Base-by-base conservation (phyloP, 495 filamentous ascomycete species). In the Ascobolus immersus region DNA sequence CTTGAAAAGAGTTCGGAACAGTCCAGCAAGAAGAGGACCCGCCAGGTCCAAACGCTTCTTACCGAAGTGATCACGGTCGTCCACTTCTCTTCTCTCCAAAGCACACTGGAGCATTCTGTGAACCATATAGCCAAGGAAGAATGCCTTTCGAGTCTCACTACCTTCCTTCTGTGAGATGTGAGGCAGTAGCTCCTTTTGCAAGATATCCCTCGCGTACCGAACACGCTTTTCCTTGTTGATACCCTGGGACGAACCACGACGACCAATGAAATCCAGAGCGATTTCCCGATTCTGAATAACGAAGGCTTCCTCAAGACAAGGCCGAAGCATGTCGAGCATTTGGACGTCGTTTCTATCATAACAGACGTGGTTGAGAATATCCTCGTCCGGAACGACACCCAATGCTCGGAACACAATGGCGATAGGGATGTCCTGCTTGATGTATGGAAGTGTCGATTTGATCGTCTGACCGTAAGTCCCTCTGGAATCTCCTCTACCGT, bases 51-150 rank as follows among this genome's bases (percentile, higher is more conserved):
- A 62, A 39, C 86, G 70, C 61, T 99, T 99, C 64, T 94, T 94
- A 45, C 86, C 86, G 42, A 99, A 94, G 51, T 99, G 89, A 57
- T 99, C 86, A 55, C 86, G 76, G 47, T 99, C 86, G 43, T 99
- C 86, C 12, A 76, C 73, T 45, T 93, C 89, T 28, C 77, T 68
- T 35, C 89, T 72, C 27, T 86, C 86, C 13, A 94, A 60, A 26
- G 77, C 75, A 51, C 79, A 90, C 48, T 90, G 80, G 2, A 99
- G 61, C 39, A 99, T 66, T 47, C 77, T 68, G 53, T 94, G 81
- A 27, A 92, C 77, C 89, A 99, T 94, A 53, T 94, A 99, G 19
- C 89, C 86, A 22, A 99, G 58, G 67, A 94, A 99, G 60, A 92
- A 94, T 4, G 86, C 86, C 52, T 99, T 99, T 18, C 78, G 59